Base-by-base conservation (phyloP, 1,139 yeast species). In the Scheffersomyces cryptocercus region DNA sequence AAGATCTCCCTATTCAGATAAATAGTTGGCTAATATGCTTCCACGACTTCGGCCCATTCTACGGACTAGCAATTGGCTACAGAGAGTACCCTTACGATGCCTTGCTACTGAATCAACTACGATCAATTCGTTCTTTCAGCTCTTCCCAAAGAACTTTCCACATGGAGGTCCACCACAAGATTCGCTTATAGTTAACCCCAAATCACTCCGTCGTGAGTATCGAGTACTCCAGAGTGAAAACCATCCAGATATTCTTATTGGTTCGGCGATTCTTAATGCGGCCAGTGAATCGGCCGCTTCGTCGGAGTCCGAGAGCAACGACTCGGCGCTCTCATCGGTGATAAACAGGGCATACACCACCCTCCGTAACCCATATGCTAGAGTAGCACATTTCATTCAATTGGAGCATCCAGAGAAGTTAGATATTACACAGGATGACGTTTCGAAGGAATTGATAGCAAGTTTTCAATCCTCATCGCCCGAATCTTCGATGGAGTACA, bases 61-160 rank as follows among this genome's bases (percentile, higher is more conserved):
- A 20, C 26, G 26, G 7, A 20, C 26, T 20, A 3, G 8, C 26
- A 20, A 20, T 20, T 20, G 26, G 26, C 26, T 20, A 6, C 26
- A 20, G 26, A 20, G 7, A 20, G 26, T 20, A 6, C 26, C 26
- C 26, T 20, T 20, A 6, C 45, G 40, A 35, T 32, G 10, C 39
- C 20, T 34, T 24, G 40, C 44, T 26, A 38, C 36, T 13, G 39
- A 34, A 37, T 39, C 36, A 13, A 28, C 36, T 8, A 32, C 45
- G n/a, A 38, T 47, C 14, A 50, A 50, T 20, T 67, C 73, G 7
- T 76, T 61, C 44, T 91, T 83, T 60, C 65, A 73, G 26, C 61
- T 88, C 28, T 93, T 93, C 62, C 97, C 97, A 1, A 69, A 76
- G 54, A 81, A 88, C 0, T 84, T 88, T 50, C 88, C 90, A 0